These are phyloP conservation scores for Stagonosporopsis cucurbitacearum DNA, from an alignment of 2,329 filamentous ascomycete species.

Conservation along the genomic window DNA sequence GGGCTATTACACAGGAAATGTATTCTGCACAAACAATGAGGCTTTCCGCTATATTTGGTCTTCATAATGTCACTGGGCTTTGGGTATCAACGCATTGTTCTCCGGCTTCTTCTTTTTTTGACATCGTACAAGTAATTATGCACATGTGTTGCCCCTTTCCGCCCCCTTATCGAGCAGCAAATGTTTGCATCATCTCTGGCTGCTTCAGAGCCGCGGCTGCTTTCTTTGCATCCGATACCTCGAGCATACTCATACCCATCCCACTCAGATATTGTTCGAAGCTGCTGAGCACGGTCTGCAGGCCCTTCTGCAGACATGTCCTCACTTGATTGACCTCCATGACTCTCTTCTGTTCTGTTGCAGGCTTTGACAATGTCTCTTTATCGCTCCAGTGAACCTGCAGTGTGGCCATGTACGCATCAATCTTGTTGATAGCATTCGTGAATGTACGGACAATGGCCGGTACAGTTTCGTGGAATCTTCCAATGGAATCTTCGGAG, in stretches of 20 bases:
- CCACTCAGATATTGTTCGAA: constrained; percentile 79
- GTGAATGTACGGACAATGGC: constrained; percentile 77
- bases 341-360: constrained; percentile 53
- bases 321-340: constrained; percentile 75
- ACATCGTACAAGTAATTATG: neutral
- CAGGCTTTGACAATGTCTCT: constrained; percentile 56
- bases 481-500: constrained; percentile 81
- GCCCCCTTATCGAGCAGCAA: neutral
- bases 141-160: neutral
- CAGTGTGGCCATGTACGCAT: constrained; percentile 67
- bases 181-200: constrained; percentile 34
- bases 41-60: neutral
- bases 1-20: too few species aligned
- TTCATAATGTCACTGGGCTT: neutral
- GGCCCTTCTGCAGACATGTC: constrained; percentile 66
- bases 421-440: constrained; percentile 69
- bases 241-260: constrained; percentile 71
- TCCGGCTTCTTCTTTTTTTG: neutral
- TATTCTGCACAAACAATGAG: neutral
- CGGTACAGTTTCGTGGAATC: constrained; percentile 83
- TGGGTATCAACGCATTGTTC: neutral
- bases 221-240: constrained; percentile 68
- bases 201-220: constrained; percentile 23
- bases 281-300: constrained; percentile 69
- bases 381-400: constrained; percentile 82